Evolutionary conservation across 805 yeast species (phyloP), one percentile per base, ranked within the genome.

Genomic region (Candida patagonica): DNA sequence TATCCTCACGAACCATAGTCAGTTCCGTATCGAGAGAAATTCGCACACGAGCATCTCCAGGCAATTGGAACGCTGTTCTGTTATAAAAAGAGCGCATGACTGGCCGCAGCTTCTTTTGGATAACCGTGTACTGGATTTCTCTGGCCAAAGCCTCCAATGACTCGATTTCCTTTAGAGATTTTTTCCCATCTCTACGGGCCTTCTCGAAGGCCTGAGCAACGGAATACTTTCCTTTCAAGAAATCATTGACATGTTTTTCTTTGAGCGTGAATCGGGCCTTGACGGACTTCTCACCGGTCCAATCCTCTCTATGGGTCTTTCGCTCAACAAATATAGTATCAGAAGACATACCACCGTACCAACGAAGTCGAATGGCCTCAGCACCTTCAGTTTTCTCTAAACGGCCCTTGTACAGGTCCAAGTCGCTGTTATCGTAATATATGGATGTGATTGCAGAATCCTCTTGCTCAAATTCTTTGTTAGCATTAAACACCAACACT

Each of bases 241-340:
- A 92, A 37, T 77, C 76, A 57, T 92, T 92, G 37, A 89, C 87
- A 56, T 86, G 74, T 60, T 81, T 85, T 60, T 92, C 98, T 61
- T 88, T 92, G 50, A 92, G 65, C 16, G 89, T 79, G 63, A 92
- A 92, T 60, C 98, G 75, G 4, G 97, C 97, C 65, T 92, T 92
- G 49, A 92, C 98, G n/a, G 96, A 85, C 64, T 89, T 89, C 62
- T 92, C 98, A 52, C 99, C 99, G 2, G 99, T 92, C 98, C 98
- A 89, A 67, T 92, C 99, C 63, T 92, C 98, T 62, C 98, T 76
- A 59, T 92, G 98, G 5, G 99, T 92, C 62, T 92, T 92, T 62
- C 98, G 76, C 65, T 92, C 99, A 35, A 89, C 95, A 48, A 92
- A 92, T 41, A 89, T 84, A 30, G 83, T 84, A 51, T 89, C 96